Evolutionary conservation across 805 yeast genomes (phyloP).

Genomic region (Candida coquimbonensis): DNA sequence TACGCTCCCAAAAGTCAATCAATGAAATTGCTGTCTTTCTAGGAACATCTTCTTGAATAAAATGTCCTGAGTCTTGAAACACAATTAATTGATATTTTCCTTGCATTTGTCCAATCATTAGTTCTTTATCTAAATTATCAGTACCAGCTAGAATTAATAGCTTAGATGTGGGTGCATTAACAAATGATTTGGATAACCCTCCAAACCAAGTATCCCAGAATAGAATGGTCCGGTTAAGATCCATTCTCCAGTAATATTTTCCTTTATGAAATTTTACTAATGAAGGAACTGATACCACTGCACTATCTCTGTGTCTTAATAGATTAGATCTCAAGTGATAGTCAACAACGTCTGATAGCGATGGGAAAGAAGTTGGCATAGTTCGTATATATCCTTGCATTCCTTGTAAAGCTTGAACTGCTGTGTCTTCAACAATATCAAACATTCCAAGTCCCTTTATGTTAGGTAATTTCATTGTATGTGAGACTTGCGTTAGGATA

Average conservation of each 20-base stretch:
- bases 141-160: constrained; percentile 80
- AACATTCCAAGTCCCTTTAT: constrained; percentile 69
- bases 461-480: constrained; percentile 17
- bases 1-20: constrained; percentile 39
- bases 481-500: constrained; percentile 51
- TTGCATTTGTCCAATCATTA: constrained; percentile 97
- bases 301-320: constrained; percentile 53
- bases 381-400: constrained; percentile 61
- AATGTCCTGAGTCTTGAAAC: constrained; percentile 80
- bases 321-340: constrained; percentile 67
- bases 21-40: constrained; percentile 51
- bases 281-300: constrained; percentile 72
- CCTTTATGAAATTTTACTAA: constrained; percentile 32
- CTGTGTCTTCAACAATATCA: constrained; percentile 94
- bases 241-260: constrained; percentile 52
- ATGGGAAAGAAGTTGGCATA: constrained; percentile 57
- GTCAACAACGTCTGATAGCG: constrained; percentile 54
- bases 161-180: constrained; percentile 50
- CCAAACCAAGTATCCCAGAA: constrained; percentile 85
- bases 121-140: constrained; percentile 75
- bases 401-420: constrained; percentile 55
- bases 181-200: constrained; percentile 51
- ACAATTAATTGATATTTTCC: constrained; percentile 90
- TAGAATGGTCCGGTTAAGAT: constrained; percentile 50
- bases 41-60: constrained; percentile 90